Conservation (phyloP, 306 rosid species). For the Dryas octopetala region DNA sequence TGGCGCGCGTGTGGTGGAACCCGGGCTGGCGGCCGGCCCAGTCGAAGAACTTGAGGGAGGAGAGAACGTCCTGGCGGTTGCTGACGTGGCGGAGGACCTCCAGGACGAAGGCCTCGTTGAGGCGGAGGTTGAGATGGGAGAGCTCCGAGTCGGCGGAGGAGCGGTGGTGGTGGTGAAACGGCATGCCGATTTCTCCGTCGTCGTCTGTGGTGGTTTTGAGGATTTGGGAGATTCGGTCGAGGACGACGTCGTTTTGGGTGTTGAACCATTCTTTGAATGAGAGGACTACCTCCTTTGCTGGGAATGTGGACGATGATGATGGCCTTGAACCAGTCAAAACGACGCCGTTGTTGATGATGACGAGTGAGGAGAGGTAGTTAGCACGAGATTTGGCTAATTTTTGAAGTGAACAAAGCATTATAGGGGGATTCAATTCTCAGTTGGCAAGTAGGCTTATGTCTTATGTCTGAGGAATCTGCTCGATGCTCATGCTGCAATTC, state of each 20-base stretch:
- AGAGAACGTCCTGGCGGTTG: slow-evolving; percentile 41
- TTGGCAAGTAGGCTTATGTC: no score
- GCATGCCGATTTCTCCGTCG: slow-evolving; percentile 10
- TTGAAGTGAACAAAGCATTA: no score
- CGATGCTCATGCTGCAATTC: no score
- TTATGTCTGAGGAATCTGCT: no score
- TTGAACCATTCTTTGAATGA: slow-evolving; percentile 68
- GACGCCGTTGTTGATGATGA: no score
- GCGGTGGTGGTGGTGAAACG: slow-evolving; percentile 3
- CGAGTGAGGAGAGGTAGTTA: no score
- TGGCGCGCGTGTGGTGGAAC: slow-evolving; percentile 61
- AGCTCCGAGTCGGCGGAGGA: slow-evolving; percentile 45
- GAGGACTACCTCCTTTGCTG: slow-evolving; percentile 23
- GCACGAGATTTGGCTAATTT: no score
- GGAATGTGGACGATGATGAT: neutral
- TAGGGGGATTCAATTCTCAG: no score
- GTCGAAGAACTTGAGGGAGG: slow-evolving; percentile 82
- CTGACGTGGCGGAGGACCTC: slow-evolving; percentile 46
- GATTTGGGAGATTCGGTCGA: slow-evolving; percentile 50
- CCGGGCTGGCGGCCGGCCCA: slow-evolving; percentile 81
- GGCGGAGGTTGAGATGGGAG: slow-evolving; percentile 45
- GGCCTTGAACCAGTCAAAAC: no score
- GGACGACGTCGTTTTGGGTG: slow-evolving; percentile 21
- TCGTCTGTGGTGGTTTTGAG: slow-evolving; percentile 22
- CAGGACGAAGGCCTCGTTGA: slow-evolving; percentile 53